Base-by-base conservation (phyloP, 2,329 filamentous ascomycete species). In the Lecanoromycetidae sp. region DNA sequence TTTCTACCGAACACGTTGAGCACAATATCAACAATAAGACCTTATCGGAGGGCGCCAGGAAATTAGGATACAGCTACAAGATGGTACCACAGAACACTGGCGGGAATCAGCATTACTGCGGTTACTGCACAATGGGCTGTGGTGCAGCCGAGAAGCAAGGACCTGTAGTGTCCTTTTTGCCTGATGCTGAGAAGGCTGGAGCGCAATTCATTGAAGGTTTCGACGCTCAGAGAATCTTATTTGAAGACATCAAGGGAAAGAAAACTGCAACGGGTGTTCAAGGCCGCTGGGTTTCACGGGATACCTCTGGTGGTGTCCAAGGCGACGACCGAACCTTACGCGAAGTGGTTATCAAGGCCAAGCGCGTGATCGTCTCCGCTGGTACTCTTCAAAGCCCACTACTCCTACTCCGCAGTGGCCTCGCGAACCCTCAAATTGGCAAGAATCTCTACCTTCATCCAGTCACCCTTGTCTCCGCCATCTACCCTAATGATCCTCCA, bases 191-290 rank as follows among this genome's bases (percentile, higher is more conserved):
- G 1, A 72, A 73, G 44, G 79, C 83, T 0, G 87, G 87, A 0
- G 84, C 87, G 1, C 70, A 75, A 53, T 94, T 94, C 60, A 75
- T 93, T 48, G 87, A 95, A 67, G 87, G 87, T 0, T 86, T 91
- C 57, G 65, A 79, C 17, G 84, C 80, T 0, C 75, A 84, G 10
- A 74, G 74, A 50, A 70, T 95, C 13, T 54, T 84, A 0, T 94
- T 94, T 60, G 76, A 79, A 19, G 68, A 73, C 12, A 59, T 59
- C 3, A 61, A 65, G 6, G 75, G 67, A 1, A 66, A 71, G 30
- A 71, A 72, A 54, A 72, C 71, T 3, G 85, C 84, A 0, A 74
- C 72, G 0, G 88, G 88, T 0, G 72, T 94, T 1, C 66, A 77
- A 48, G 88, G 87, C 2, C 70, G 69, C 5, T 94, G 87, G 88